A percentile compares a stretch with the other conserved stretches of the same genome.
These are phyloP conservation scores for Fusarium irregulare DNA, from an alignment of 2,329 filamentous ascomycete species.

Conservation along the genomic window DNA sequence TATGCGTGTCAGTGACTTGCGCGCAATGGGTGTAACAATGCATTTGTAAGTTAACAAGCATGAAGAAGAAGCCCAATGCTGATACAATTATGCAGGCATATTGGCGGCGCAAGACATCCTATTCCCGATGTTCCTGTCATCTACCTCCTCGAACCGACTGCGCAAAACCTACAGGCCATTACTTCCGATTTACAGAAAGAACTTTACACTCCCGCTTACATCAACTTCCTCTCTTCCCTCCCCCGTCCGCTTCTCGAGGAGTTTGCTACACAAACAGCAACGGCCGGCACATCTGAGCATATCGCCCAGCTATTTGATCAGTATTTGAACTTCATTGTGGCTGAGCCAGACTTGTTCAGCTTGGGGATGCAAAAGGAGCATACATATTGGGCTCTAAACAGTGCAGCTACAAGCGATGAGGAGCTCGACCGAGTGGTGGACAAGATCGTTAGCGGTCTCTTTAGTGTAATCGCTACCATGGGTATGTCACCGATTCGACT, in stretches of 20 bases:
- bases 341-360: conserved; percentile 94
- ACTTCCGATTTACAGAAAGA: conserved; percentile 87
- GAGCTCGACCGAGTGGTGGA: conserved; percentile 90
- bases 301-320: conserved; percentile 96
- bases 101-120: conserved; percentile 82
- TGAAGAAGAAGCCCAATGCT: conserved; percentile 31
- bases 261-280: conserved; percentile 88
- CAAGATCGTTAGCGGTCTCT: conserved; percentile 93
- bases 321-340: conserved; percentile 96
- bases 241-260: conserved; percentile 92
- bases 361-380: conserved; percentile 90
- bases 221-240: conserved; percentile 97
- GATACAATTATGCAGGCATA: conserved; percentile 67
- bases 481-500: conserved; percentile 62
- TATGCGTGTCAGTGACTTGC: conserved; percentile 89
- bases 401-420: conserved; percentile 88
- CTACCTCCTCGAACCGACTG: conserved; percentile 92
- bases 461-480: conserved; percentile 98
- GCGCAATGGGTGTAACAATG: conserved; percentile 95
- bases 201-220: conserved; percentile 91
- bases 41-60: conserved; percentile 73
- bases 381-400: conserved; percentile 97
- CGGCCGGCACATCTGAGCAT: conserved; percentile 85
- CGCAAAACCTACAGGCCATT: conserved; percentile 82
- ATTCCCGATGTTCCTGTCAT: conserved; percentile 97